Conservation (phyloP, 768 basidiomycete genomes). For the Termitomyces sp. region DNA sequence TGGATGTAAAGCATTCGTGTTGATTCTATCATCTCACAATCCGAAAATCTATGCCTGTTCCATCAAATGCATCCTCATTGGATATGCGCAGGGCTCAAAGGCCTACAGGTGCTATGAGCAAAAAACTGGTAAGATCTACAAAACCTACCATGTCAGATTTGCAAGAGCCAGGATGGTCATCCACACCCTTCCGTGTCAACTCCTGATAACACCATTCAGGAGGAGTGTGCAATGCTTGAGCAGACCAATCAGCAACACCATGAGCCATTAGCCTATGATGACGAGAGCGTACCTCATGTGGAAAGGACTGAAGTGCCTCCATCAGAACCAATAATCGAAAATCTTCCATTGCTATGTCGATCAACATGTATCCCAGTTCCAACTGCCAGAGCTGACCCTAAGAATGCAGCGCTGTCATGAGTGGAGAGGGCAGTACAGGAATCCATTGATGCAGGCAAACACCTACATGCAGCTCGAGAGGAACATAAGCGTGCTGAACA, state of each 20-base stretch:
- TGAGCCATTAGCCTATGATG: neutral
- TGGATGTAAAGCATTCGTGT: constrained; percentile 30
- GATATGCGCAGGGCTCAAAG: constrained; percentile 30
- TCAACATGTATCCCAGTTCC: no score
- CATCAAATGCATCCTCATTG: constrained; percentile 33
- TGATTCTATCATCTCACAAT: constrained; percentile 27
- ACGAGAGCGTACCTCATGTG: no score
- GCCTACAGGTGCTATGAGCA: no score
- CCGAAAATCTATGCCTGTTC: constrained; percentile 20
- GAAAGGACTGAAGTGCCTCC: no score
- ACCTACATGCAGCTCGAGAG: neutral
- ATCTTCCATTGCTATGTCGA: neutral
- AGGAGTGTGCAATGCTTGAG: neutral
- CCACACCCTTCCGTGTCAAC: neutral
- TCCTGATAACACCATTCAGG: neutral
- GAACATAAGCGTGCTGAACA: neutral
- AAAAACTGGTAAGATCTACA: no score
- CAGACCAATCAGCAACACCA: neutral
- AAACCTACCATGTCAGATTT: no score
- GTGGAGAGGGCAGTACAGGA: neutral
- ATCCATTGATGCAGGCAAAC: neutral
- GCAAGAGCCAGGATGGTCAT: no score
- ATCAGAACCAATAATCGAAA: neutral
- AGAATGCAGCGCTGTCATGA: neutral
- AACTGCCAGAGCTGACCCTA: neutral